Conservation (phyloP, 2,329 filamentous ascomycete species). For the Alternaria conjuncta region DNA sequence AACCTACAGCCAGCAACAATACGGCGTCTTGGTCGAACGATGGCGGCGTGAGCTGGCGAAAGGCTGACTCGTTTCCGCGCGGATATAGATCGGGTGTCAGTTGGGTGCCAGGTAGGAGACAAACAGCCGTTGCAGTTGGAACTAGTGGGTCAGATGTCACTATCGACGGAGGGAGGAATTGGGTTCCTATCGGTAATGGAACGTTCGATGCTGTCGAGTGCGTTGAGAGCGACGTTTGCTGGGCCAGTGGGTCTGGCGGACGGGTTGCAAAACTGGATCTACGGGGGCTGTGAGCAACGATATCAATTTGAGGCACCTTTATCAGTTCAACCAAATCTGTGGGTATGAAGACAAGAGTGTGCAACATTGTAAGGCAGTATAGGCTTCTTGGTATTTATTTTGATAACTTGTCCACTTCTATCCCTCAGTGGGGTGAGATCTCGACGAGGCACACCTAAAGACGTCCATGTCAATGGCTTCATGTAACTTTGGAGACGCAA, state of each 20-base stretch:
- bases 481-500: not conserved
- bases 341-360: not conserved
- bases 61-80: conserved; percentile 27
- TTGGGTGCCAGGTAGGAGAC: conserved; percentile 27
- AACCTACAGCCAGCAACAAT: conserved; percentile 24
- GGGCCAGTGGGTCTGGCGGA: conserved; percentile 35
- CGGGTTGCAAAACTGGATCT: conserved; percentile 24
- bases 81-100: conserved; percentile 36
- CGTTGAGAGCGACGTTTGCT: conserved; percentile 22
- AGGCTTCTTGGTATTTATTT: not conserved
- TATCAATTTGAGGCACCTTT: not conserved
- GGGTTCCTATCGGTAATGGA: conserved; percentile 31
- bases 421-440: not conserved
- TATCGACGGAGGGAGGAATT: conserved; percentile 34
- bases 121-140: conserved; percentile 33
- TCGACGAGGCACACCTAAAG: not conserved
- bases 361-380: not conserved
- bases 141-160: conserved; percentile 38
- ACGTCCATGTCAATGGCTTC: not conserved
- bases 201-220: conserved; percentile 40
- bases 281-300: not conserved
- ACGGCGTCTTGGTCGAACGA: conserved; percentile 35
- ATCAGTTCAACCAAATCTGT: not conserved
- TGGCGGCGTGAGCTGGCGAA: conserved; percentile 30
- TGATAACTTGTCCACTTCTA: not conserved